Evolutionary conservation across 176 grass and related monocot species (phyloP).

Genomic region (Musa troglodytarum): DNA sequence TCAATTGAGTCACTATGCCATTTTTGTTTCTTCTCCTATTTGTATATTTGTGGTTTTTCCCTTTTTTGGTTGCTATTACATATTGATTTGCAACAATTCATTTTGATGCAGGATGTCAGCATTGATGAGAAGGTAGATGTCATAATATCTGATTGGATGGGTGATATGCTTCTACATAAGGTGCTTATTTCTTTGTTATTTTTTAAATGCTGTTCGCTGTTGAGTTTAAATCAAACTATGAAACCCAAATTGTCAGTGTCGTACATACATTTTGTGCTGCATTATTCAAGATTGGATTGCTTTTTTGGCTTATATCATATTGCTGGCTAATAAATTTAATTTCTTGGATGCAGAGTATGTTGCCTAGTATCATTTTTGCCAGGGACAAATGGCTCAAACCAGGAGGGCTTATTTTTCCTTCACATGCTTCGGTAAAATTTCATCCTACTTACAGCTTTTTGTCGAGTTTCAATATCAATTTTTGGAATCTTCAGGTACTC

Average conservation of each 20-base stretch:
- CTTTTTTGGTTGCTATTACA: neutral
- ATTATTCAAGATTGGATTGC: neutral
- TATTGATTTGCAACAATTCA: conserved; percentile 2
- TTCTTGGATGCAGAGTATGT: conserved; percentile 65
- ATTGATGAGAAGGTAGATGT: conserved; percentile 97
- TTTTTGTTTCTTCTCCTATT: conserved; percentile 4
- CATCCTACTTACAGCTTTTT: neutral
- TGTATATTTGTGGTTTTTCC: neutral
- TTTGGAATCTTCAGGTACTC: too few species aligned
- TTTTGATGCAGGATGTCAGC: conserved; percentile 54
- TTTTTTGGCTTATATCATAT: neutral
- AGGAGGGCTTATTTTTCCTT: conserved; percentile 96
- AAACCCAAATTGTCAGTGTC: conserved; percentile 9
- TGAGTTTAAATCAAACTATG: neutral
- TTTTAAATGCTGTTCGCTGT: neutral
- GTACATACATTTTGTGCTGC: neutral
- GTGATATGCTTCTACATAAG: conserved; percentile 92
- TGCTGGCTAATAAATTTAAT: neutral
- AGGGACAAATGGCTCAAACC: conserved; percentile 98
- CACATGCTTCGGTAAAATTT: conserved; percentile 73
- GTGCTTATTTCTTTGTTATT: conserved; percentile 29
- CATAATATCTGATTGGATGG: conserved; percentile 99
- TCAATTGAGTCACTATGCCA: neutral
- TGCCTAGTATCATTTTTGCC: conserved; percentile 92
- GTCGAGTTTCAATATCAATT: neutral